Evolutionary conservation across 164 flowering plant genomes (phyloP).

Genomic region (Berberis thunbergii): DNA sequence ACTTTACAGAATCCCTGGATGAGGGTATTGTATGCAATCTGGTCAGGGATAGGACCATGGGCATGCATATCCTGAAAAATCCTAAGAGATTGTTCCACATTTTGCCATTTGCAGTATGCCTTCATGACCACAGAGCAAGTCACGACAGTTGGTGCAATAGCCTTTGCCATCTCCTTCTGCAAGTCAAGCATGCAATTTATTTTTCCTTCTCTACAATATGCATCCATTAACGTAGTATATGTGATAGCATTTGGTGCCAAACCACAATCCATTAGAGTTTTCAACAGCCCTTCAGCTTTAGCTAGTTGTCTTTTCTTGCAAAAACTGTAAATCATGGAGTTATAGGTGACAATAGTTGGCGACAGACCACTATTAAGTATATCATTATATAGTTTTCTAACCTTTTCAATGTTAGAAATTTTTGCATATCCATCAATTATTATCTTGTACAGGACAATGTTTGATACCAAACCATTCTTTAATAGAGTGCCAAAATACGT

Average conservation of each 20-base stretch:
- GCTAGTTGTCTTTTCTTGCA: conserved; percentile 39
- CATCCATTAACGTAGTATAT: conserved; percentile 70
- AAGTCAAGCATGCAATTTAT: conserved; percentile 24
- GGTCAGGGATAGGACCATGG: conserved; percentile 48
- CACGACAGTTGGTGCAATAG: conserved; percentile 40
- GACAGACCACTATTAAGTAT: conserved; percentile 31
- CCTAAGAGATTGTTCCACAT: conserved; percentile 30
- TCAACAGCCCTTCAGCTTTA: conserved; percentile 37
- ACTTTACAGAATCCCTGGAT: conserved; percentile 57
- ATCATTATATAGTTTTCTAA: conserved; percentile 31
- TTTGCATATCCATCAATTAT: conserved; percentile 70
- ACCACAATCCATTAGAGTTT: conserved; percentile 26
- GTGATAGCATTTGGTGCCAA: conserved; percentile 49
- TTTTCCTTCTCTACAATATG: conserved; percentile 39
- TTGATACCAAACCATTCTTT: conserved; percentile 8
- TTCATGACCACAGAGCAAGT: conserved; percentile 63
- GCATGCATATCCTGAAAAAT: conserved; percentile 37
- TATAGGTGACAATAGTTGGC: conserved; percentile 65
- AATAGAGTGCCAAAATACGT: conserved; percentile 34
- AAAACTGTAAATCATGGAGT: conserved; percentile 62
- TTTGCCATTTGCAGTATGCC: conserved; percentile 43
- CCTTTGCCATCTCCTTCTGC: conserved; percentile 41
- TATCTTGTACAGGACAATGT: conserved; percentile 51
- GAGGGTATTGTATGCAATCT: conserved; percentile 54
- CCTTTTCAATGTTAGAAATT: conserved; percentile 36